Base-by-base conservation (phyloP, 2,329 filamentous ascomycete species). In the Cordyceps javanica region DNA sequence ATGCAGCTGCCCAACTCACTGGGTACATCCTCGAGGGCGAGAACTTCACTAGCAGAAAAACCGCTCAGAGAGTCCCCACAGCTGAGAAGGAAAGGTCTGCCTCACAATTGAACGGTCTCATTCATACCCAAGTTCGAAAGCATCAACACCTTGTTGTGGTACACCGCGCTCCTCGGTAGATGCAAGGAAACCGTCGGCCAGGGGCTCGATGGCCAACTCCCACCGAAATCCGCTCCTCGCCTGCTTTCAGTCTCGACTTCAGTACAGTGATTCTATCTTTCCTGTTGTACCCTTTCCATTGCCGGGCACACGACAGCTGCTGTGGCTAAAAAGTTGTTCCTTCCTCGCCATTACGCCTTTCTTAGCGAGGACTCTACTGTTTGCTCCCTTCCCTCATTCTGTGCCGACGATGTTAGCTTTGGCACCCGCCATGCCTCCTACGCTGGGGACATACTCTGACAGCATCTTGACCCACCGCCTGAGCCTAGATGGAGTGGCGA, bases 401-500 rank as follows among this genome's bases (percentile, higher is more conserved):
- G 38, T 28, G 26, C 2, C 9, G 23, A 36, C 8, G 36, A 49
- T 5, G 38, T 5, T 23, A 19, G 38, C 28, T 6, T 50, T 32
- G 34, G 28, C 23, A 7, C 23, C 30, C 2, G 21, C 1, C 14
- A 5, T 14, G 30, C 16, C 23, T 45, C 48, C 4, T 2, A 58
- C 23, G 5, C 23, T 53, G 45, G 26, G 45, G 26, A 16, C 53
- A n/a, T 57, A 55, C 26, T 62, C 60, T 46, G 51, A 62, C n/a
- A 58, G 38, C 13, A 32, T 61, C 21, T 1, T 45, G 57, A 11
- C 59, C 58, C 1, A 53, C 60, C 2, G 50, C 7, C 51, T 65
- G 54, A 49, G 50, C 13, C 57, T 66, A 44, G 61, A 65, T 3
- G 38, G 46, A 25, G 28, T 66, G 19, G 57, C 2, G 60, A 66